Evolutionary conservation across 352 stramenopile genomes (phyloP), one percentile per base, ranked within the genome.

Genomic region (Blastocystis sp.): DNA sequence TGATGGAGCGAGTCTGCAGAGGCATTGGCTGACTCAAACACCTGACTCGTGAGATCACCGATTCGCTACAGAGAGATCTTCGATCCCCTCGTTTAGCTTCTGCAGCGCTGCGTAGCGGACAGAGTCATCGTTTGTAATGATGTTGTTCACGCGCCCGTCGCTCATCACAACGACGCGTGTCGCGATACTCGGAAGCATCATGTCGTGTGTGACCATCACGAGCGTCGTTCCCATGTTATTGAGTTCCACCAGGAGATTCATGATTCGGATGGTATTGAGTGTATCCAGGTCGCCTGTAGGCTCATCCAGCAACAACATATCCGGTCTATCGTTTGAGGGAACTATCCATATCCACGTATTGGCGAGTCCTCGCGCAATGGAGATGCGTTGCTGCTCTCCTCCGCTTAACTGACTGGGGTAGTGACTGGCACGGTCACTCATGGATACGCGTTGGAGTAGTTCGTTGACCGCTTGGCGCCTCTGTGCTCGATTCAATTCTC

Each of bases 251-350:
- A 89, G 51, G 1, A 89, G 44, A 49, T 87, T 65, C 54, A 89
- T 87, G n/a, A 89, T 76, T 36, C 57, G 49, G 4, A 67, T 48
- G 27, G 84, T 87, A 59, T 72, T 89, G 8, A 61, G n/a, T n/a
- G 81, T 86, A 46, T 89, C 87, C 59, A 89, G 75, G n/a, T 87
- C 87, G 34, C 87, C 84, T 16, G 87, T 89, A 0, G 87, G 87
- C 56, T 89, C 87, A 54, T 89, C 87, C 14, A 88, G 38, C 16
- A 89, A 71, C 34, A 89, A 57, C 11, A 89, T 63, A n/a, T 73
- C 36, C 8, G 78, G 78, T 14, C 72, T 84, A 38, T 21, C 0
- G 0, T 32, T 71, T 44, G 1, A 34, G 0, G 18, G 1, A 44
- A 14, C 11, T 4, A 18, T n/a, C 11, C 27, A 46, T 14, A 21